phyloP scores from a whole-genome alignment of 371 early-diverging fungal genomes.

The Syncephalastrum sp. region DNA sequence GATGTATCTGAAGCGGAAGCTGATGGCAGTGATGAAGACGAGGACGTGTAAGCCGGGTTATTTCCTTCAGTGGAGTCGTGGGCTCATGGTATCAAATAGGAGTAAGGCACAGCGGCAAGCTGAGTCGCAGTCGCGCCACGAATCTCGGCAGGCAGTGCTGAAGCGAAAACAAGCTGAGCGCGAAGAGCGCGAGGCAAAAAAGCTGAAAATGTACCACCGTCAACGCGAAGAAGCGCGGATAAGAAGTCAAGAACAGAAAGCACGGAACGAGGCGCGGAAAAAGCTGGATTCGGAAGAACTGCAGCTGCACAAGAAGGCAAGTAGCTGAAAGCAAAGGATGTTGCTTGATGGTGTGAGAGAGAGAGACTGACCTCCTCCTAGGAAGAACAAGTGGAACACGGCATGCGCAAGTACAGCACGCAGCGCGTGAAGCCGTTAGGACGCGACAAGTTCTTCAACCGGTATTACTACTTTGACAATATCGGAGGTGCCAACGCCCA shows the following conservation, averaged over 20 bases:
- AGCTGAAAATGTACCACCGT: constrained; percentile 39
- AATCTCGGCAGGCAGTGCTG: constrained; percentile 55
- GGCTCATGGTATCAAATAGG: background rate
- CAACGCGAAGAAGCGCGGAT: constrained; percentile 52
- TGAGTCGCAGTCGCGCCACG: constrained; percentile 34
- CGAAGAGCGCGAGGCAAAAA: constrained; percentile 48
- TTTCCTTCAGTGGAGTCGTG: background rate
- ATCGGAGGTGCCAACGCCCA: constrained; percentile 59
- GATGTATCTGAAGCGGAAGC: constrained; percentile 10
- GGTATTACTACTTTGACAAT: constrained; percentile 86
- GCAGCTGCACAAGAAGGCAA: constrained; percentile 37
- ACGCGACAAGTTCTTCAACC: constrained; percentile 77
- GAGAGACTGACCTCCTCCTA: constrained; percentile 6
- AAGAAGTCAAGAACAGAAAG: constrained; percentile 43
- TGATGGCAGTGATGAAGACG: constrained; percentile 20
- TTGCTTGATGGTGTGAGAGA: background rate
- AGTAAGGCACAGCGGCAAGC: constrained; percentile 20
- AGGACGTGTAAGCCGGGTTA: constrained; percentile 16
- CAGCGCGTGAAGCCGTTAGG: constrained; percentile 79
- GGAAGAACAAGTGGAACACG: constrained; percentile 66
- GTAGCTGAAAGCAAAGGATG: background rate
- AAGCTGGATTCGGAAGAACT: constrained; percentile 52
- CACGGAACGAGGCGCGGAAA: constrained; percentile 43
- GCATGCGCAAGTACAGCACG: constrained; percentile 59
- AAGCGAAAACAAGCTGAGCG: constrained; percentile 52